These are phyloP conservation scores for Trichoderma sp. DNA, from an alignment of 2,329 filamentous ascomycete species.

Conservation along the genomic window DNA sequence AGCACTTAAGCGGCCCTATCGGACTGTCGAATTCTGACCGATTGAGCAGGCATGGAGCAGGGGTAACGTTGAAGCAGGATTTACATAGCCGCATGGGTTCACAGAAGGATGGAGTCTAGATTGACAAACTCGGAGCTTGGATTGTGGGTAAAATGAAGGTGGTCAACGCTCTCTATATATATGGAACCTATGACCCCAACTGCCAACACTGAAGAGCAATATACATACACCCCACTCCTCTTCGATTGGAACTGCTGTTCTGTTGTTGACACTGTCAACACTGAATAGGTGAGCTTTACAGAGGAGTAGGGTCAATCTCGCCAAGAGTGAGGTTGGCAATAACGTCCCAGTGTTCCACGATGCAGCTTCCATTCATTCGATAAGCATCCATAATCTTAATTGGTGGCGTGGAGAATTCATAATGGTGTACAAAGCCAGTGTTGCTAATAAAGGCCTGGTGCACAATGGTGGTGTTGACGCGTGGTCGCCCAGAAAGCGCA, in stretches of 20 bases:
- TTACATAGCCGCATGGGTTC: background rate
- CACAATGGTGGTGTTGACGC: background rate
- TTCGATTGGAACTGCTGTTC: background rate
- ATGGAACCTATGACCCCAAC: background rate
- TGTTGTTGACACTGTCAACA: background rate
- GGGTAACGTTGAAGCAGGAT: background rate
- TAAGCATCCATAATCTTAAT: slow-evolving; percentile 12
- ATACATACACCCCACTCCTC: background rate
- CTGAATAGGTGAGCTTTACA: background rate
- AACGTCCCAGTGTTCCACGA: slow-evolving; percentile 17
- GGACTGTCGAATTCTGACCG: background rate
- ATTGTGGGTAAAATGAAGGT: background rate
- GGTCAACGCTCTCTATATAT: background rate
- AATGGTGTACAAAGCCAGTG: background rate
- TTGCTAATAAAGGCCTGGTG: background rate
- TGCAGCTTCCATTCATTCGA: slow-evolving; percentile 18
- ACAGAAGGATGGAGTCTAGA: background rate
- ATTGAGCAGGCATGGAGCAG: background rate
- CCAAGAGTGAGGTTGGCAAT: slow-evolving; percentile 10
- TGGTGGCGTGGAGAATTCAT: background rate
- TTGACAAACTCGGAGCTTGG: background rate
- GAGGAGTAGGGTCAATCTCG: slow-evolving; percentile 1
- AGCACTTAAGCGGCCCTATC: background rate
- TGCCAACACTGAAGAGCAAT: background rate
- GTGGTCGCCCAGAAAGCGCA: background rate